Base-by-base conservation (phyloP, 2,329 filamentous ascomycete species). In the Phaeosphaeriaceae sp. region DNA sequence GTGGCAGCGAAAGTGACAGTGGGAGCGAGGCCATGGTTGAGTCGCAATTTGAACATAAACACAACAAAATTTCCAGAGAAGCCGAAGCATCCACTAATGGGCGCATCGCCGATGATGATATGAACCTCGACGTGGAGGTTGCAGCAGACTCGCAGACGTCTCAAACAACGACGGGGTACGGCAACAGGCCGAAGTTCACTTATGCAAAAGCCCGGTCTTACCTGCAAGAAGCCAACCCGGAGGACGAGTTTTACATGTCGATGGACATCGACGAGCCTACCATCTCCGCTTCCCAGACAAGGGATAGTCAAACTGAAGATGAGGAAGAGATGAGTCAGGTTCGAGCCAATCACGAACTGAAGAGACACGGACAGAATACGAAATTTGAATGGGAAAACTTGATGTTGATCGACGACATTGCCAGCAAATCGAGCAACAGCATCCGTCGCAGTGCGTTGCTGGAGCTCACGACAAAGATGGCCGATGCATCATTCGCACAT, bases 131-230 rank as follows among this genome's bases (percentile, higher is more conserved):
- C 19, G 53, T 41, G 1, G 59, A 67, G 36, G 25, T 55, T 2
- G 54, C 59, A 7, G 42, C 47, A 21, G 66, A 71, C 24, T 74
- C 71, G 13, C 73, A 76, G 50, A 57, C 69, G 11, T 75, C 71
- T 10, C 69, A 74, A 53, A 54, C 48, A 13, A 50, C 63, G 10
- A 49, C 66, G 31, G 62, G 61, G 21, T 41, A 62, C 57, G 54
- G 65, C 19, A 59, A 54, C 41, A 62, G 79, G 2, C 76, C 81
- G 4, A 84, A 78, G 63, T 76, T 86, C 45, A 89, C 87, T 2
- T 89, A 89, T 71, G 84, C 84, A 15, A 82, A 82, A 40, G 80
- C 85, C 62, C 81, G 87, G 47, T 87, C 86, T 1, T 86, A 88
- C 60, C 74, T 88, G n/a, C 80, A 83, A 62, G 85, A 88, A 60